Evolutionary conservation across 2,329 filamentous ascomycete genomes (phyloP).

Genomic region (Alternaria burnsii): DNA sequence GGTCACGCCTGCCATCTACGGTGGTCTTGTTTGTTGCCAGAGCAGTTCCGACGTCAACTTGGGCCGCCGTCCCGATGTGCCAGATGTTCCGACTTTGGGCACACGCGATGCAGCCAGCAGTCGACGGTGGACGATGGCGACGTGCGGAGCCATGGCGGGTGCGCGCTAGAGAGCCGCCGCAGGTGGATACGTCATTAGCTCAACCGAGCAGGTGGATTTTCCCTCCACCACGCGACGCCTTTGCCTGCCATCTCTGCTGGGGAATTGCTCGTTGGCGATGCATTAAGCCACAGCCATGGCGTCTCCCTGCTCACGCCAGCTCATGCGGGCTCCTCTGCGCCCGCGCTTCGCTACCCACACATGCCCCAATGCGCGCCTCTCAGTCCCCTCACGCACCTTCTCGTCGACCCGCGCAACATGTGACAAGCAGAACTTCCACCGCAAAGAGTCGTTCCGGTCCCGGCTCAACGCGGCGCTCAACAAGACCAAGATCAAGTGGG

Average conservation of each 20-base stretch:
- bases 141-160: slow-evolving; percentile 24
- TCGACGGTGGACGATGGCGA: background rate
- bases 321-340: slow-evolving; percentile 31
- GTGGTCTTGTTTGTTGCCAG: background rate
- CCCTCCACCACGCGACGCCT: slow-evolving; percentile 24
- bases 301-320: slow-evolving; percentile 36
- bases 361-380: slow-evolving; percentile 26
- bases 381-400: slow-evolving; percentile 42
- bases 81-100: background rate
- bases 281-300: slow-evolving; percentile 39
- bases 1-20: slow-evolving; percentile 16
- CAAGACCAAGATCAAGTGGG: slow-evolving; percentile 80
- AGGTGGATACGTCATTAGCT: slow-evolving; percentile 40
- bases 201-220: slow-evolving; percentile 25
- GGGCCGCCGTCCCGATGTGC: background rate
- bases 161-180: slow-evolving; percentile 22
- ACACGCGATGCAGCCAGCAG: slow-evolving; percentile 9
- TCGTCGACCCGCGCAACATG: slow-evolving; percentile 52
- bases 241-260: slow-evolving; percentile 18
- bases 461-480: slow-evolving; percentile 66
- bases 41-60: background rate
- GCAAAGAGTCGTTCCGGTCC: slow-evolving; percentile 64
- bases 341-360: slow-evolving; percentile 11
- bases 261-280: slow-evolving; percentile 9
- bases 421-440: slow-evolving; percentile 53